phyloP scores from a whole-genome alignment of 2,329 filamentous ascomycete genomes.

The Calonectria pauciramosa region DNA sequence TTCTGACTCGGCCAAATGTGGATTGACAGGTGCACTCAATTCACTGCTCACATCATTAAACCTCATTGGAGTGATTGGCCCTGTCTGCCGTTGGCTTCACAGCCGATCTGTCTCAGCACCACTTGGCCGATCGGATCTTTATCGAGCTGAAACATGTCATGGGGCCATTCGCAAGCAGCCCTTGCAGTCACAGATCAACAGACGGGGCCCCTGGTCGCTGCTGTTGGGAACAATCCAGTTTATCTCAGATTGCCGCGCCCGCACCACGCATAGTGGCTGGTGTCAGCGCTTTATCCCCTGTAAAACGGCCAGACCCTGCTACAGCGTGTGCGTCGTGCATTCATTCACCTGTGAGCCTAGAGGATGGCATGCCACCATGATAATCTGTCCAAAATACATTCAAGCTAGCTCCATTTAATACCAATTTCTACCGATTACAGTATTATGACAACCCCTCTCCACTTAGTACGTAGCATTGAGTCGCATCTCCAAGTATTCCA shows the following conservation, averaged over 20 bases:
- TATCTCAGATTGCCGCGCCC: neutral
- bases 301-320: neutral
- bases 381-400: neutral
- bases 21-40: too few relatives aligned
- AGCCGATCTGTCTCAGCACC: neutral
- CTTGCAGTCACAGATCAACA: neutral
- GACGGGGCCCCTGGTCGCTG: neutral
- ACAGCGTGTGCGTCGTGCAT: neutral
- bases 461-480: conserved; percentile 39
- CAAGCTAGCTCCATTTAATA: neutral
- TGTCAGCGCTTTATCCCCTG: neutral
- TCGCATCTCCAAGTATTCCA: conserved; percentile 47
- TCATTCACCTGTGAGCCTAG: neutral
- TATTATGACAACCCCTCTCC: too few relatives aligned
- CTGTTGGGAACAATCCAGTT: neutral
- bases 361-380: neutral
- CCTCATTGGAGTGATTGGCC: neutral
- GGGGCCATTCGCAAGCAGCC: neutral
- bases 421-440: neutral
- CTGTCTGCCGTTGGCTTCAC: neutral
- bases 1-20: too few relatives aligned
- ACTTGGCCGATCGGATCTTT: neutral
- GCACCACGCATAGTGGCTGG: neutral
- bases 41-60: too few relatives aligned
- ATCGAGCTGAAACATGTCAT: neutral